phyloP scores from a whole-genome alignment of 2,329 filamentous ascomycete species.

The Microdochium trichocladiopsis region DNA sequence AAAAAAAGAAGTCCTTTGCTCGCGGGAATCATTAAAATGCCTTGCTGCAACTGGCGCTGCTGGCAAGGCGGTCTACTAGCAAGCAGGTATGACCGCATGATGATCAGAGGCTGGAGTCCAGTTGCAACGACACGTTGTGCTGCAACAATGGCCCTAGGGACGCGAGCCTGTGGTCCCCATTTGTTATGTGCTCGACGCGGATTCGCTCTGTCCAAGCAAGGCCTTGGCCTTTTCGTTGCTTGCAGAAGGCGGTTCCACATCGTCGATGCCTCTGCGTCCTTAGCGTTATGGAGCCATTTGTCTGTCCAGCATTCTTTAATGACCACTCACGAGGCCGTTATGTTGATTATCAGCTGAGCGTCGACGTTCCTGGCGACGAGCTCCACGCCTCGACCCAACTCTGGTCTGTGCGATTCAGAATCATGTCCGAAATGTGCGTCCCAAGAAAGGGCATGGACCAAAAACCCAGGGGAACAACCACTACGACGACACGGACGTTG shows the following conservation, averaged over 20 bases:
- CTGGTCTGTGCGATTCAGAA: too few species aligned
- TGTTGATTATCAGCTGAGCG: background rate
- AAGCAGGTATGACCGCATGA: background rate
- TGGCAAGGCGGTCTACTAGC: too few species aligned
- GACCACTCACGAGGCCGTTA: background rate
- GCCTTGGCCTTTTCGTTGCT: background rate
- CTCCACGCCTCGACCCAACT: too few species aligned
- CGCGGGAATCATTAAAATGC: too few species aligned
- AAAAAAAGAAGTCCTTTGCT: too few species aligned
- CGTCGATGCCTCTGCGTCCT: background rate
- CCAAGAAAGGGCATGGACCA: too few species aligned
- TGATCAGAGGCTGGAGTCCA: background rate
- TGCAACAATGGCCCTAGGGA: background rate
- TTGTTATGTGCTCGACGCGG: background rate
- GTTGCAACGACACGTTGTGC: background rate
- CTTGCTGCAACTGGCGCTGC: too few species aligned
- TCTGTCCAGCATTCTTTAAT: too few species aligned
- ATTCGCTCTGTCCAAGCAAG: background rate
- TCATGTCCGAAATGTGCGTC: too few species aligned
- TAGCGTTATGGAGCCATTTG: background rate
- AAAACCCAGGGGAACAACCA: too few species aligned
- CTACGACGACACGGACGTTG: too few species aligned
- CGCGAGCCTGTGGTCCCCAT: background rate
- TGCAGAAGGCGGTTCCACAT: background rate
- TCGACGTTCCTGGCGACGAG: too few species aligned